Conservation (phyloP, 176 grass and related monocot species). For the Cymbopogon citratus region DNA sequence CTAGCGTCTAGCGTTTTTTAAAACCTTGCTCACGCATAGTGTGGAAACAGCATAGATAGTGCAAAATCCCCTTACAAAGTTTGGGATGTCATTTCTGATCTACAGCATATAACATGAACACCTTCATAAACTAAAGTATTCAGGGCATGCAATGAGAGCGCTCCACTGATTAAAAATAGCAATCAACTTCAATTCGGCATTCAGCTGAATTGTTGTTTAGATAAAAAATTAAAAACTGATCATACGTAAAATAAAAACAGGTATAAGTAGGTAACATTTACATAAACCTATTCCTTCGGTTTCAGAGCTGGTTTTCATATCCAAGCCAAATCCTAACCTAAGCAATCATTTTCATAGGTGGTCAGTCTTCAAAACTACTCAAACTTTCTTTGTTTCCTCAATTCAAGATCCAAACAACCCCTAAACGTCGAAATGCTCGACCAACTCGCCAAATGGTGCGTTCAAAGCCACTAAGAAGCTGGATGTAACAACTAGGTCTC, state of each 20-base stretch:
- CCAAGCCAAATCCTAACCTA: not conserved
- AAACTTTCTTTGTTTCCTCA: no score
- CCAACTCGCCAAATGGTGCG: no score
- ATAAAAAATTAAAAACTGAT: not conserved
- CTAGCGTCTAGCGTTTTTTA: no score
- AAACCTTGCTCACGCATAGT: no score
- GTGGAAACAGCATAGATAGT: not conserved
- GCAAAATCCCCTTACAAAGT: not conserved
- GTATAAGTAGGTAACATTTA: not conserved
- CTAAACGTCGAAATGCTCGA: no score
- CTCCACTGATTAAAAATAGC: not conserved
- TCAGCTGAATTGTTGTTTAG: not conserved
- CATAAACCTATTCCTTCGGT: not conserved
- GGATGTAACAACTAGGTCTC: no score
- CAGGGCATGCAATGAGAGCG: constrained; percentile 17
- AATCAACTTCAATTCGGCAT: not conserved
- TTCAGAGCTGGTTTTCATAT: not conserved
- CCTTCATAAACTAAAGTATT: not conserved
- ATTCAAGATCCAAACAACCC: no score
- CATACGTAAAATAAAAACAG: not conserved
- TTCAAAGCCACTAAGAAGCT: no score
- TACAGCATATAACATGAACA: not conserved
- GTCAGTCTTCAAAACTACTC: not conserved
- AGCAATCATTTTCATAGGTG: not conserved
- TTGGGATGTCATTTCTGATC: not conserved